These are phyloP conservation scores for Arctium lappa DNA, from an alignment of 129 eudicot genomes.

Conservation along the genomic window DNA sequence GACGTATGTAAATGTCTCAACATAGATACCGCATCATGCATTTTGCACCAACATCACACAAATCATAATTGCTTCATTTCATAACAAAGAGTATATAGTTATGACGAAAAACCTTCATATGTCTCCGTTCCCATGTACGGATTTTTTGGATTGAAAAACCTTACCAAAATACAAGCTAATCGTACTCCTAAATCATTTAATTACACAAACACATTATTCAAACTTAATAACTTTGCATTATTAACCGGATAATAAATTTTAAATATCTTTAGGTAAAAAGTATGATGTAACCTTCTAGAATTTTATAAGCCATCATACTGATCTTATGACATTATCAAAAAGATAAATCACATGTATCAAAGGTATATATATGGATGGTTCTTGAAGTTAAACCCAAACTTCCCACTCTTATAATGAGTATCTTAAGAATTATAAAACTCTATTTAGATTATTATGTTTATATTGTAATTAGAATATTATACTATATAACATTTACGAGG, in stretches of 20 bases:
- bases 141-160: background rate
- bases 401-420: background rate
- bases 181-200: background rate
- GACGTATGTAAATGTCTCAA: background rate
- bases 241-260: background rate
- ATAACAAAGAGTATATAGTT: background rate
- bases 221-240: background rate
- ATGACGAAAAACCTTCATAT: background rate
- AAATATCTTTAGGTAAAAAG: no score
- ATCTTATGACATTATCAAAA: no score
- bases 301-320: no score
- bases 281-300: no score
- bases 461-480: no score
- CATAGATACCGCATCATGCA: background rate
- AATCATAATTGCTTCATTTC: background rate
- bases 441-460: background rate
- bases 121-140: background rate
- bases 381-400: background rate
- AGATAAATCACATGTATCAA: background rate
- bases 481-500: no score
- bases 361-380: no score
- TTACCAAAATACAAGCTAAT: background rate
- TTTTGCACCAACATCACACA: background rate
- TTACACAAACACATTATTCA: background rate
- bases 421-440: background rate